These are phyloP conservation scores for Trapa incisa DNA, from an alignment of 345 rosid genomes.

Conservation along the genomic window DNA sequence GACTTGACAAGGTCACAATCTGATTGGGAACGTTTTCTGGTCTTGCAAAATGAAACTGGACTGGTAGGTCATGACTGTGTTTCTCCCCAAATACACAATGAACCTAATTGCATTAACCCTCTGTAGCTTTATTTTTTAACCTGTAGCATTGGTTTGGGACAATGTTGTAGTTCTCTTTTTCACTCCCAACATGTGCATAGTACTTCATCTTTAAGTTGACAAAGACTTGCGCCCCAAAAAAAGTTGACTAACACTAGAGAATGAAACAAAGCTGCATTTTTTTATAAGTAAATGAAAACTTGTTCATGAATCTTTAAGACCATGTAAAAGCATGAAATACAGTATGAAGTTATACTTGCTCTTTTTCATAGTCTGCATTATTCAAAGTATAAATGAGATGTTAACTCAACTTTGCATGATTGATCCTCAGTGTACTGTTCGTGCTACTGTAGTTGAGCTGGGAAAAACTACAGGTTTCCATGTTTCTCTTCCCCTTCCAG, in stretches of 20 bases:
- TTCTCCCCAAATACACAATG: background rate
- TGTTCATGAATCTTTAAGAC: background rate
- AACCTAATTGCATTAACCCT: background rate
- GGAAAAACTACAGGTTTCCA: conserved; percentile 24
- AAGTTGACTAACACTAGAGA: too few relatives aligned
- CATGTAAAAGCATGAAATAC: background rate
- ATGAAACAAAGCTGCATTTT: too few relatives aligned
- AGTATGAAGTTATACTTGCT: background rate
- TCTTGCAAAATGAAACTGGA: conserved; percentile 71
- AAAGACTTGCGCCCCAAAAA: background rate
- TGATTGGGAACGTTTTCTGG: conserved; percentile 76
- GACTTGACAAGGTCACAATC: conserved; percentile 33
- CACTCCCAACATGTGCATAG: background rate
- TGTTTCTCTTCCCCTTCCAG: conserved; percentile 27
- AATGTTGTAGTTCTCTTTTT: background rate
- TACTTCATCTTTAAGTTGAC: background rate
- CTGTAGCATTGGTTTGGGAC: too few relatives aligned
- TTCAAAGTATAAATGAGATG: background rate
- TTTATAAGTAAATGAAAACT: background rate
- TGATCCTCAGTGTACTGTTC: conserved; percentile 58
- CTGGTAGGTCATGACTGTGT: conserved; percentile 28
- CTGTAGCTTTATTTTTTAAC: background rate
- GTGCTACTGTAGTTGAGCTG: conserved; percentile 55
- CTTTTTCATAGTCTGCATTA: background rate
- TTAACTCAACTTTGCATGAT: conserved; percentile 13